Percentiles rank a stretch among this genome's conserved stretches.
These are phyloP conservation scores for Umbilicus rupestris DNA, from an alignment of 164 flowering plant genomes.

Conservation along the genomic window DNA sequence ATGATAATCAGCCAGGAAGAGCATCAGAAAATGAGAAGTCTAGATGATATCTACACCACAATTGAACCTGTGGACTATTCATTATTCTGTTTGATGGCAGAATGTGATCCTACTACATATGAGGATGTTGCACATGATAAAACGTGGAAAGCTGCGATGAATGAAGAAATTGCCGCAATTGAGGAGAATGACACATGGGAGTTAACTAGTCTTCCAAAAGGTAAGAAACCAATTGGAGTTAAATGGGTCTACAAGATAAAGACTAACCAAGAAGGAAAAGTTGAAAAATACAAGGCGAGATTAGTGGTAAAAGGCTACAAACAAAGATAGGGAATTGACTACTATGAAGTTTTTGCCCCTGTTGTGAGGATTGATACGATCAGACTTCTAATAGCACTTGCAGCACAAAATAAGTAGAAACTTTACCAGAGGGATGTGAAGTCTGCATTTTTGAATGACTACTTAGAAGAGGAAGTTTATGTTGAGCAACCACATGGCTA, in stretches of 20 bases:
- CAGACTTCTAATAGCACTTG: too few relatives aligned
- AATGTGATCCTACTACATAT: background rate
- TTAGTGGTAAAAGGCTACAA: too few relatives aligned
- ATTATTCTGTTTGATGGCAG: background rate
- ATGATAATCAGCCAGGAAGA: too few relatives aligned
- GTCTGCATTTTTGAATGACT: too few relatives aligned
- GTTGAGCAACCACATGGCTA: too few relatives aligned
- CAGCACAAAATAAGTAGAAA: too few relatives aligned
- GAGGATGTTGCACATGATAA: background rate
- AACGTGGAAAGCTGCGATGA: background rate
- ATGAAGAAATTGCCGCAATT: background rate
- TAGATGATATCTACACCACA: background rate
- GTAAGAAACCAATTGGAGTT: background rate
- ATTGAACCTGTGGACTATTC: background rate
- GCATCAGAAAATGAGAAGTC: background rate
- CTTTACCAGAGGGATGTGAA: too few relatives aligned
- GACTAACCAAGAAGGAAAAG: background rate
- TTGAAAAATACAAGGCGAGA: too few relatives aligned
- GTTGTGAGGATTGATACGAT: too few relatives aligned
- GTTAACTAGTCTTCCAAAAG: background rate
- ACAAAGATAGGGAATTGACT: too few relatives aligned
- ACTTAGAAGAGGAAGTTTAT: too few relatives aligned
- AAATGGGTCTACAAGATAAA: constrained; percentile 2
- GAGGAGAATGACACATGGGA: background rate
- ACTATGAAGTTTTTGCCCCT: too few relatives aligned